These are phyloP conservation scores for Mayamaea pseudoterrestris DNA, from an alignment of 108 stramenopile species.

Conservation along the genomic window DNA sequence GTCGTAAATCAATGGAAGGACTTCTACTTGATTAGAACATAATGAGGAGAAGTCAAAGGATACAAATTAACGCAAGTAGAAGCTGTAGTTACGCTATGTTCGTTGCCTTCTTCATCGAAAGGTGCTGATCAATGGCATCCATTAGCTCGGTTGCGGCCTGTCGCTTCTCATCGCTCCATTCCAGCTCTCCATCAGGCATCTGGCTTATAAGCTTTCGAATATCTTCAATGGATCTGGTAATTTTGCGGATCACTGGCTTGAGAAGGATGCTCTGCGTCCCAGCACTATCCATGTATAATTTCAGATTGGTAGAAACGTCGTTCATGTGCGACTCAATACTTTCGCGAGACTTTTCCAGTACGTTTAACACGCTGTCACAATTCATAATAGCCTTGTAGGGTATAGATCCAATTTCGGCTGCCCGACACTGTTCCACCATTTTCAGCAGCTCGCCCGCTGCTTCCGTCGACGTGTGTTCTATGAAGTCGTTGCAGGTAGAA, in stretches of 20 bases:
- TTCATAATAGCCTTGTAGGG: constrained; percentile 14
- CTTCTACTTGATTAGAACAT: too few species aligned
- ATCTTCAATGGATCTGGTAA: constrained; percentile 59
- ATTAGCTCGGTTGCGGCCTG: too few species aligned
- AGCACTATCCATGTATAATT: constrained; percentile 65
- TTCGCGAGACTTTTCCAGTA: constrained; percentile 27
- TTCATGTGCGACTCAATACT: constrained; percentile 29
- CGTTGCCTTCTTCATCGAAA: too few species aligned
- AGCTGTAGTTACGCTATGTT: too few species aligned
- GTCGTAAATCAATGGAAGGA: too few species aligned
- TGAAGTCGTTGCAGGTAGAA: constrained; percentile 78
- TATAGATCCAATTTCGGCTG: constrained; percentile 9
- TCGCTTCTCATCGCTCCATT: too few species aligned
- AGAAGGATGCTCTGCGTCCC: constrained; percentile 72
- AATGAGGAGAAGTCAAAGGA: too few species aligned
- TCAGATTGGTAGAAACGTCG: constrained; percentile 57
- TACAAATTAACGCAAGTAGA: too few species aligned
- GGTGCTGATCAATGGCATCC: too few species aligned
- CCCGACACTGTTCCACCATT: constrained; percentile 28
- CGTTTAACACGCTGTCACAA: too few species aligned
- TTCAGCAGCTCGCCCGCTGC: constrained; percentile 41
- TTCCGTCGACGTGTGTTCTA: constrained; percentile 62
- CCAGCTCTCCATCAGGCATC: too few species aligned
- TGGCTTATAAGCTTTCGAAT: too few species aligned
- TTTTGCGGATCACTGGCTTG: constrained; percentile 68